Evolutionary conservation across 441 rosid species (phyloP).

Genomic region (Arabidopsis lyrata): DNA sequence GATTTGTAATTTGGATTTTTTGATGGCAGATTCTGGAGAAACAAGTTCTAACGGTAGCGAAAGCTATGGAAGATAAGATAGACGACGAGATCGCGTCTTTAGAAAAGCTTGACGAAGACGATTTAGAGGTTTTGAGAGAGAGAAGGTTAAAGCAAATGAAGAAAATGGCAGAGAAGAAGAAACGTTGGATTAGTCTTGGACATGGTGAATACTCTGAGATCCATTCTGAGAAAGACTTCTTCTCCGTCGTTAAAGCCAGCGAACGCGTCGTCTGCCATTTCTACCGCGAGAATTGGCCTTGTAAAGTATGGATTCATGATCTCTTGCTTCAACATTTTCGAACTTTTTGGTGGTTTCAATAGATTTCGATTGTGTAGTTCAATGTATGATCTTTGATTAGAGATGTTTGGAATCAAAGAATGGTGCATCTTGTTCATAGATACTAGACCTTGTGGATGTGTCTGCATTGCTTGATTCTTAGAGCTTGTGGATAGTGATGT

Average conservation of each 20-base stretch:
- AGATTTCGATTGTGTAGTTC: background rate
- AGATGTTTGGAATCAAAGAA: background rate
- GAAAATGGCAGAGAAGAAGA: constrained; percentile 89
- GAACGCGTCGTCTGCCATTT: constrained; percentile 96
- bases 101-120: constrained; percentile 78
- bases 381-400: constrained; percentile 20
- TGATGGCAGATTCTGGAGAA: constrained; percentile 74
- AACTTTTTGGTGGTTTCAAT: background rate
- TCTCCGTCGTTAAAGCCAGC: constrained; percentile 81
- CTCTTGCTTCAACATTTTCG: background rate
- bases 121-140: constrained; percentile 80
- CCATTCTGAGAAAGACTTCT: constrained; percentile 81
- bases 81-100: constrained; percentile 86
- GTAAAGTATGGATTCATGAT: constrained; percentile 58
- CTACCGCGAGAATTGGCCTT: constrained; percentile 97
- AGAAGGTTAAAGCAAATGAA: constrained; percentile 88
- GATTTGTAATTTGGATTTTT: background rate
- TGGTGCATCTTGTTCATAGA: constrained; percentile 5
- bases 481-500: background rate
- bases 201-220: constrained; percentile 93
- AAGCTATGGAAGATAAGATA: constrained; percentile 84
- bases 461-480: background rate
- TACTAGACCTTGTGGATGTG: background rate
- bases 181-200: constrained; percentile 91
- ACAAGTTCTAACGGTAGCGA: constrained; percentile 86